Percentiles rank a stretch among this genome's conserved stretches.
These are phyloP conservation scores for Phytophthora nicotianae DNA, from an alignment of 352 stramenopile genomes.

Conservation along the genomic window DNA sequence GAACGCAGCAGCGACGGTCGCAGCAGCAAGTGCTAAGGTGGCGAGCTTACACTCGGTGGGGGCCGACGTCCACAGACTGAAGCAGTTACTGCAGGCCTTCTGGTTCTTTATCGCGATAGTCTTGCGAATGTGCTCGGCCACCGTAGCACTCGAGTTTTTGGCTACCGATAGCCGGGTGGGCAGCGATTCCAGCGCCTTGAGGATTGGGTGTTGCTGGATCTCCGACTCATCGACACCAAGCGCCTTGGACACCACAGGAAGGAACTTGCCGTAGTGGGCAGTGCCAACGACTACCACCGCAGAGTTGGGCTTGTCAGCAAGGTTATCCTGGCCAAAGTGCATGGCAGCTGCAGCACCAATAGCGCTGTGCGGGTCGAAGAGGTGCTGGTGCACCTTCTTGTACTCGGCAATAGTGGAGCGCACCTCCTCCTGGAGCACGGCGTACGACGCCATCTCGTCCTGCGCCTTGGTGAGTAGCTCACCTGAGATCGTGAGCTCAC, in stretches of 20 bases:
- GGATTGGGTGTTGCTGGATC: constrained; percentile 76
- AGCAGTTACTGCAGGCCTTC: constrained; percentile 22
- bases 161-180: constrained; percentile 66
- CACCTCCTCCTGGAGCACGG: constrained; percentile 88
- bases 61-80: constrained; percentile 17
- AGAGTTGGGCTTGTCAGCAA: constrained; percentile 61
- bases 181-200: constrained; percentile 76
- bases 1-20: constrained; percentile 37
- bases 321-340: constrained; percentile 61
- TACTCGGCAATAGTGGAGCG: constrained; percentile 93
- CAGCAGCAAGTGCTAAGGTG: constrained; percentile 44
- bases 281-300: constrained; percentile 95
- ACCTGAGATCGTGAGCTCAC: constrained; percentile 92
- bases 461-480: constrained; percentile 91
- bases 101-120: constrained; percentile 34
- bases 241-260: constrained; percentile 91
- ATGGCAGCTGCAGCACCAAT: constrained; percentile 94
- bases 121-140: constrained; percentile 67
- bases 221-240: constrained; percentile 74
- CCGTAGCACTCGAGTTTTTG: constrained; percentile 64
- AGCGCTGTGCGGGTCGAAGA: constrained; percentile 97
- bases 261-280: constrained; percentile 98
- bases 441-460: constrained; percentile 93
- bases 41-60: constrained; percentile 35
- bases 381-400: constrained; percentile 92